Percentiles rank a stretch among this genome's conserved stretches.
phyloP scores from a whole-genome alignment of 257 asterid species.

The Nicotiana sylvestris region DNA sequence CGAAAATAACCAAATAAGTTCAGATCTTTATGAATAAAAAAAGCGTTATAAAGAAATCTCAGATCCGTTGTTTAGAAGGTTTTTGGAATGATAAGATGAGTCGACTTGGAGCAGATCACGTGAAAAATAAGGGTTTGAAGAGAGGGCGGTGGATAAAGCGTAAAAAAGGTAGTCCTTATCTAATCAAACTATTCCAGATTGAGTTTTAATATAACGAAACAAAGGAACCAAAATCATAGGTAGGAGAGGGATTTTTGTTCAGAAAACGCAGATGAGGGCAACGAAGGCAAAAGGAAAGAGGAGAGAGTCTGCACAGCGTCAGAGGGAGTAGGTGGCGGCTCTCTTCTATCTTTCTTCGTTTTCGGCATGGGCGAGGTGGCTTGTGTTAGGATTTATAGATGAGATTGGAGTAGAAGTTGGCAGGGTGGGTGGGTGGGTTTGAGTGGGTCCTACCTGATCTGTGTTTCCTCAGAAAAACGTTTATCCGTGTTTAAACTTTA shows the following conservation, averaged over 20 bases:
- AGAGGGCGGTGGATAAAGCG: background rate
- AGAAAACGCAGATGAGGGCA: background rate
- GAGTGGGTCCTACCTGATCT: background rate
- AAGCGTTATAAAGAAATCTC: background rate
- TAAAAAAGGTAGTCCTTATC: background rate
- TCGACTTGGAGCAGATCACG: background rate
- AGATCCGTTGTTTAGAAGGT: slow-evolving; percentile 14
- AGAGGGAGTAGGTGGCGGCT: background rate
- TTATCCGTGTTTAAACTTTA: background rate
- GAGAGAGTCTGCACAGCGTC: background rate
- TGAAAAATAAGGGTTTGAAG: background rate
- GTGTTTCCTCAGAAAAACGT: background rate
- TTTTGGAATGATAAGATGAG: background rate
- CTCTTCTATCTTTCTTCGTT: background rate
- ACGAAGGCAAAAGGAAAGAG: background rate
- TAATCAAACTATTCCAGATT: slow-evolving; percentile 10
- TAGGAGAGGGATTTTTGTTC: background rate
- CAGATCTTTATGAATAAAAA: background rate
- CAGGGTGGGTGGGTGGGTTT: background rate
- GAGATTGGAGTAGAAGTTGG: background rate
- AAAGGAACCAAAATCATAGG: background rate
- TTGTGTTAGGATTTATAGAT: slow-evolving; percentile 49
- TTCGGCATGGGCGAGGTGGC: slow-evolving; percentile 6
- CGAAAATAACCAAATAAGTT: background rate
- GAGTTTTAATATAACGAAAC: background rate